Base-by-base conservation (phyloP, 2,329 filamentous ascomycete species). In the Aspergillus texensis region DNA sequence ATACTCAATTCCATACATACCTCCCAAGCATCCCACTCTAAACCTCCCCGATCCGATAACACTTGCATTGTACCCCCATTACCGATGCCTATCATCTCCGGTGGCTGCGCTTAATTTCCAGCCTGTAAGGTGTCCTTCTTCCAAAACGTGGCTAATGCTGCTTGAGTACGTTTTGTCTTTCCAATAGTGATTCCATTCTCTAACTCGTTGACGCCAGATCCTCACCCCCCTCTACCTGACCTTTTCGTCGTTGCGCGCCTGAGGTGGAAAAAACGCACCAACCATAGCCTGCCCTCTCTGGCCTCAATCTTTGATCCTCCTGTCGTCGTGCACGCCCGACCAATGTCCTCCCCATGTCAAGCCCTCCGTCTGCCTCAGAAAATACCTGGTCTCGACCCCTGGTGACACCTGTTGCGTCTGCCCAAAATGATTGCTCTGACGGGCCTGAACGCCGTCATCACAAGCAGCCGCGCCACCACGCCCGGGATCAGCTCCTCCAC, bases 271-370 rank as follows among this genome's bases (percentile, higher is more conserved):
- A 36, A 48, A 48, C 24, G 34, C 60, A 64, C 67, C 63, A 67
- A 67, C 68, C 67, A 65, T 64, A 68, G 45, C n/a, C 63, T 57
- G 62, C 64, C 46, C 61, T 61, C 65, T 57, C 63, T 64, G 56
- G 63, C 59, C 59, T 46, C 62, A 55, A 55, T 16, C 61, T 58
- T 61, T 63, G 55, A 60, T 59, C 62, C 56, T 68, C 64, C 64
- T 65, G 60, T 63, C 64, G 66, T 68, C 67, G 66, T 72, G 72
- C 69, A 71, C 67, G 65, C 71, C 71, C 77, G 75, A 79, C 80
- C 79, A 81, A 83, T 83, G 81, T 82, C 74, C 77, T 79, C 77
- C 77, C 76, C 81, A 83, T 83, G 81, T 83, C 81, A 79, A 81
- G 74, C 62, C 76, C 77, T 76, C 74, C 77, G 76, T 75, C 78